Evolutionary conservation across 2,329 filamentous ascomycete species (phyloP), one percentile per base, ranked within the genome.

Genomic region (Fusarium sp.): DNA sequence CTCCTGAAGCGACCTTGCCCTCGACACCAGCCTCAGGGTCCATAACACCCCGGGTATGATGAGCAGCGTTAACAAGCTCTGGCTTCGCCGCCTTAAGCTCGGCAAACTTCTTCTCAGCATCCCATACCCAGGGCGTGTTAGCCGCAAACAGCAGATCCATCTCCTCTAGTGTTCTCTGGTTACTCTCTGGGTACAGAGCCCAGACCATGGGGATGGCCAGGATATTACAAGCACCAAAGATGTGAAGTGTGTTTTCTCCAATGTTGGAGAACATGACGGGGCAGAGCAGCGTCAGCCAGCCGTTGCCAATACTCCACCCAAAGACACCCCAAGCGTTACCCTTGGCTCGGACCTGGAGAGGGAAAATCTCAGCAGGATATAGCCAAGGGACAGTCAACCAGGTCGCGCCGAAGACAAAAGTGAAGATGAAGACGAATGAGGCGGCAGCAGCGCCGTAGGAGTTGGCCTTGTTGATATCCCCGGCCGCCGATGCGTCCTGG

Each of bases 261-360:
- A 70, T 71, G 3, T 60, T 67, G 1, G 59, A 64, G 5, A 70
- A 70, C 67, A 70, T 71, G 1, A 86, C 82, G 0, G 88, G 88
- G 9, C 86, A 85, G 1, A 90, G 79, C 0, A 90, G 81, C 1
- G 80, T 79, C 51, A 79, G 16, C 89, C 90, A 92, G 15, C 91
- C 91, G 69, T 93, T 93, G 0, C 92, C 92, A 53, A 94, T 92
- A 13, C 85, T 88, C 92, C 92, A 94, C 0, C 92, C 92, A 0
- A 93, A 87, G 0, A 94, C 91, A 18, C 92, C 91, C 87, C 89
- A 94, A 0, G 92, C 91, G 65, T 94, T 94, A 7, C 92, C 92
- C 71, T 91, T 91, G 2, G 92, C 92, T 23, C 92, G 87, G 0
- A 93, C 86, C 64, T 91, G 87, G 0, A 93, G 79, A 0, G 92